Evolutionary conservation across 192 early-diverging fungal species (phyloP).

Genomic region (Cladochytrium replicatum): DNA sequence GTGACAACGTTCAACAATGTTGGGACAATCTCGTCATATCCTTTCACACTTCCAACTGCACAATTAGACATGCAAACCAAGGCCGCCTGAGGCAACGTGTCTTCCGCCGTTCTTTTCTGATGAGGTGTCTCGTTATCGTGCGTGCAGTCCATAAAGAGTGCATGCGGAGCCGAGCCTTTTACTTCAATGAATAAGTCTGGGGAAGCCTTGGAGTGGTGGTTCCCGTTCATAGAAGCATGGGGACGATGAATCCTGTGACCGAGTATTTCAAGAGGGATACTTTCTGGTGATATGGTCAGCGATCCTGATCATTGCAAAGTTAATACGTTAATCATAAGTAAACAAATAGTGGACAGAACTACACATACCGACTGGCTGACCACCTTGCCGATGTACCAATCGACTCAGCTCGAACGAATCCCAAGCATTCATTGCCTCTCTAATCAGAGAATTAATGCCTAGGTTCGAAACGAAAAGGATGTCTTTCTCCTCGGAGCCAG

Average conservation of each 20-base stretch:
- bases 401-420: constrained; percentile 81
- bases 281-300: constrained; percentile 30
- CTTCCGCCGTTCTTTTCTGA: constrained; percentile 80
- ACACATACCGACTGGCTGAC: constrained; percentile 72
- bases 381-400: constrained; percentile 81
- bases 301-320: constrained; percentile 48
- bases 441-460: constrained; percentile 93
- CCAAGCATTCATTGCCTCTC: constrained; percentile 98
- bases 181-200: constrained; percentile 58
- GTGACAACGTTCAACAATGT: constrained; percentile 76
- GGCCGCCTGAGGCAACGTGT: constrained; percentile 86
- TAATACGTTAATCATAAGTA: background rate
- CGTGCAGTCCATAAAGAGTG: constrained; percentile 96
- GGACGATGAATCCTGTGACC: constrained; percentile 38
- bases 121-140: constrained; percentile 97
- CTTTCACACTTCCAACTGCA: constrained; percentile 92
- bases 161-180: constrained; percentile 74
- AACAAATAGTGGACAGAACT: constrained; percentile 2
- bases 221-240: constrained; percentile 18
- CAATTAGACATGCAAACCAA: constrained; percentile 82
- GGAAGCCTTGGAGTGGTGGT: constrained; percentile 8
- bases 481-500: constrained; percentile 92
- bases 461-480: constrained; percentile 82
- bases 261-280: constrained; percentile 63
- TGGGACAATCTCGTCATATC: constrained; percentile 93